Evolutionary conservation across 1,139 yeast species (phyloP), one percentile per base, ranked within the genome.

Genomic region (Saccharomyces pastorianus): DNA sequence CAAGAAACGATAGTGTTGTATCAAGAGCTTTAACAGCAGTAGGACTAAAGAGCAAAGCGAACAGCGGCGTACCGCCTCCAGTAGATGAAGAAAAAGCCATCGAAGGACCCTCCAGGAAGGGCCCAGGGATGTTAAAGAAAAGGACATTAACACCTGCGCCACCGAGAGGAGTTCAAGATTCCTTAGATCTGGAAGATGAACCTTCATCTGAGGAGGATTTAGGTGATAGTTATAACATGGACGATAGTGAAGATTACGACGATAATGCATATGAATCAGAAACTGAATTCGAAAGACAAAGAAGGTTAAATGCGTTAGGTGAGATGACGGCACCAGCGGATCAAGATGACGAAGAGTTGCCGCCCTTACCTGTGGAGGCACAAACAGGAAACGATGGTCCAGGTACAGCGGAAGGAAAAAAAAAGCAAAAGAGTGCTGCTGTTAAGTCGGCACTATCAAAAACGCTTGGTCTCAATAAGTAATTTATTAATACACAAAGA

Each of bases 301-400:
- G 96, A 65, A 80, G 97, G 60, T 72, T 88, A 58, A 91, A 93
- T 3, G 96, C 96, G 1, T 76, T 90, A 59, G 95, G 96, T 8
- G 71, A 78, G 29, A 71, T 73, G 2, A 69, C 74, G 2, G 71
- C 68, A 11, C 73, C 84, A 53, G 71, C 78, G 52, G 76, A 73
- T 51, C 78, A 74, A 27, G 81, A 81, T 61, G 89, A 84, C 61
- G 88, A 84, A 61, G 86, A 82, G 58, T 38, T 38, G 25, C 44
- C 44, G 6, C 44, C 44, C 5, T 20, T 38, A 20, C 44, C 44
- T 20, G 44, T 38, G n/a, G 80, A 75, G 23, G 28, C 17, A 14
- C 49, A 28, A 11, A 7, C 4, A 9, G 44, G 26, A 11, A 38
- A 38, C 11, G 44, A 38, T 11, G 44, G 44, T 20, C 26, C 55